Evolutionary conservation across 225 moss, liverwort and hornwort genomes (phyloP).

Genomic region (Rhytidiadelphus loreus): DNA sequence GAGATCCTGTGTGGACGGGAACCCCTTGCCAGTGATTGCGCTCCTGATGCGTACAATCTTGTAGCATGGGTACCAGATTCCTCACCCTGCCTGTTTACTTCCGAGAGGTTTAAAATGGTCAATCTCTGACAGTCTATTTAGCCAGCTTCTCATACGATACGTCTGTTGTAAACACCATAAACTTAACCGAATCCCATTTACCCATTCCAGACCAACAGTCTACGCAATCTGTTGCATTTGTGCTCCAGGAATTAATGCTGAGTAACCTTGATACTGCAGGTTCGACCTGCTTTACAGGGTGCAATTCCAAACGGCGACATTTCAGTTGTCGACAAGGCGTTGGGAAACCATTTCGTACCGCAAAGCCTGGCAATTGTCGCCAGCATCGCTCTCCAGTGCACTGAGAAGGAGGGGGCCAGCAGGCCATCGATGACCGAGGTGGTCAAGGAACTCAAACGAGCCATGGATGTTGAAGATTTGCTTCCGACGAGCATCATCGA

Average conservation of each 20-base stretch:
- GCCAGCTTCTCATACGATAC: neutral
- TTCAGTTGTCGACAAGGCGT: constrained; percentile 41
- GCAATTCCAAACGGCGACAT: constrained; percentile 26
- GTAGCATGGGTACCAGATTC: constrained; percentile 52
- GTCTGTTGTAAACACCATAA: neutral
- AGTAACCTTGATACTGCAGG: constrained; percentile 26
- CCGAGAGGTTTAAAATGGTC: neutral
- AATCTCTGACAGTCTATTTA: neutral
- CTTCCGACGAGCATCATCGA: constrained; percentile 6
- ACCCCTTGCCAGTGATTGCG: constrained; percentile 36
- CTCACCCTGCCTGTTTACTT: neutral
- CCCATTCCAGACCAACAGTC: neutral
- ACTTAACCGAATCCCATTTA: neutral
- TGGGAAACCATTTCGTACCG: constrained; percentile 36
- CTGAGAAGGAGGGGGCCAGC: constrained; percentile 24
- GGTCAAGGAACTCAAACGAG: constrained; percentile 48
- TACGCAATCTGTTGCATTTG: neutral
- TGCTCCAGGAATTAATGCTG: neutral
- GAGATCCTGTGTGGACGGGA: constrained; percentile 70
- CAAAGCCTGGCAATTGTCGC: constrained; percentile 40
- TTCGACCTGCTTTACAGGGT: constrained; percentile 35
- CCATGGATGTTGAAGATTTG: constrained; percentile 33
- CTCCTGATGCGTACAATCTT: constrained; percentile 57
- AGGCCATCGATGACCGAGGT: constrained; percentile 70
- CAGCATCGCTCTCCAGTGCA: constrained; percentile 41